phyloP scores from a whole-genome alignment of 163 green algal species.

The Scenedesmus sp. region DNA sequence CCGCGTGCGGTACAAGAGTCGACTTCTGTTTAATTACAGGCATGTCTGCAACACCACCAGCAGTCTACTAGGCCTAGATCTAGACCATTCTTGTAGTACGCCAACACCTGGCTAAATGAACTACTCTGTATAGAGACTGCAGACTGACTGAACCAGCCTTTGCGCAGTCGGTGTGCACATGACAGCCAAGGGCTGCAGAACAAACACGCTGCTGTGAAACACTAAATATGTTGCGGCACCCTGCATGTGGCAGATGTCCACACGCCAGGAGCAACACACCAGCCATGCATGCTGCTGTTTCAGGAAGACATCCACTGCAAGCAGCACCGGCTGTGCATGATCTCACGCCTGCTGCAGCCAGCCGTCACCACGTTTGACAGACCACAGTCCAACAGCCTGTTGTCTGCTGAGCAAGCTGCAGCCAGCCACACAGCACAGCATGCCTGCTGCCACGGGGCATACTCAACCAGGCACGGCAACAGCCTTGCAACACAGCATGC shows the following conservation, averaged over 20 bases:
- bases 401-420: neutral
- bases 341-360: neutral
- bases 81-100: no score
- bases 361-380: neutral
- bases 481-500: neutral
- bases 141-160: no score
- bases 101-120: no score
- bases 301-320: neutral
- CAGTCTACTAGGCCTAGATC: no score
- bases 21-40: no score
- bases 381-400: neutral
- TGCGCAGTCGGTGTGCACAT: no score
- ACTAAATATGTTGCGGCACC: neutral
- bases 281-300: neutral
- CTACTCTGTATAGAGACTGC: no score
- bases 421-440: neutral
- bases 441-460: neutral
- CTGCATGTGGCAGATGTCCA: conserved; percentile 5
- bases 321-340: neutral
- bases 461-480: neutral
- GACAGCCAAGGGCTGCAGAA: neutral
- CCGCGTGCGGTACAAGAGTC: no score
- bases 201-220: neutral
- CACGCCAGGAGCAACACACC: neutral
- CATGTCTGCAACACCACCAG: no score